These are phyloP conservation scores for Exserohilum rostratum DNA, from an alignment of 2,329 filamentous ascomycete genomes.

Conservation along the genomic window DNA sequence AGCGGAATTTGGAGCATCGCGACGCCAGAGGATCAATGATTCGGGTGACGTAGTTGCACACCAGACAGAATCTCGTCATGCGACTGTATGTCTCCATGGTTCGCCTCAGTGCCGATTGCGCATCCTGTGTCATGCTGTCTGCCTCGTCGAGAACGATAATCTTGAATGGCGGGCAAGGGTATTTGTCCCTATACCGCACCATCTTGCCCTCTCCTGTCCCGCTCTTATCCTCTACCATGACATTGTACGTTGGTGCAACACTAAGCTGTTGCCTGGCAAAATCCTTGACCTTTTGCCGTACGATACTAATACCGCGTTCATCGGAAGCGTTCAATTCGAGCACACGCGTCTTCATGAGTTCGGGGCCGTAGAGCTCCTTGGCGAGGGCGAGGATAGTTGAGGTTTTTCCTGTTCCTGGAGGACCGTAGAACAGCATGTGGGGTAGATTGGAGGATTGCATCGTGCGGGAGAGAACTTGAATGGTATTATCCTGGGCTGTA, in stretches of 20 bases:
- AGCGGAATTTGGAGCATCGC: conserved; percentile 94
- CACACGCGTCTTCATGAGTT: conserved; percentile 91
- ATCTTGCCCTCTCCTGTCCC: conserved; percentile 31
- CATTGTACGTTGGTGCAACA: conserved; percentile 72
- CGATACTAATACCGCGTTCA: conserved; percentile 95
- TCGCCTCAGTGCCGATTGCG: conserved; percentile 85
- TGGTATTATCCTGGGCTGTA: conserved; percentile 95
- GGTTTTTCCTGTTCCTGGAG: conserved; percentile 96
- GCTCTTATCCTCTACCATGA: conserved; percentile 56
- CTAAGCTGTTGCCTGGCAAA: conserved; percentile 95
- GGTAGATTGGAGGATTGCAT: conserved; percentile 96
- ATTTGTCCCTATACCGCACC: conserved; percentile 64
- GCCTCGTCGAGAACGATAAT: conserved; percentile 98
- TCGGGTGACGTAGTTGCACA: conserved; percentile 97
- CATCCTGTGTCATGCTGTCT: conserved; percentile 98
- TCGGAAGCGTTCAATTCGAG: conserved; percentile 99
- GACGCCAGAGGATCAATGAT: conserved; percentile 96
- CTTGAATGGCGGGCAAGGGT: conserved; percentile 97
- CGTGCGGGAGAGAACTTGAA: conserved; percentile 88
- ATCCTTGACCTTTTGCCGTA: conserved; percentile 97
- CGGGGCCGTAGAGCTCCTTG: conserved; percentile 95
- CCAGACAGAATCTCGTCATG: conserved; percentile 95
- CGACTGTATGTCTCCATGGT: conserved; percentile 99
- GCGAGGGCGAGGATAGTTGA: conserved; percentile 96
- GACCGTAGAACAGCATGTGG: conserved; percentile 99